These are phyloP conservation scores for Tuber melanosporum DNA, from an alignment of 495 filamentous ascomycete genomes.

Conservation along the genomic window DNA sequence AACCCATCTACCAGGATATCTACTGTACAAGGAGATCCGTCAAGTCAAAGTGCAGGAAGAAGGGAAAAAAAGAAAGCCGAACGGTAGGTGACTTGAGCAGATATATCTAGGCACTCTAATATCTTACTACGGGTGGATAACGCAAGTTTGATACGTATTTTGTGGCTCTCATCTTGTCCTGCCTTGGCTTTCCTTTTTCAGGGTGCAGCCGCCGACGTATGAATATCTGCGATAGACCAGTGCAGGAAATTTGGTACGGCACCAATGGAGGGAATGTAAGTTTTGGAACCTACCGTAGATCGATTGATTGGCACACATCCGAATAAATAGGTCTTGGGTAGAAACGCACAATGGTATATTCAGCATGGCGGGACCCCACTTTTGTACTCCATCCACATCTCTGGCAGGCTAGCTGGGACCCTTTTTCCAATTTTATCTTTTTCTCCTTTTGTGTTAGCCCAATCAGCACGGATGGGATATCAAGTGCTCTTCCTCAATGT, in stretches of 20 bases:
- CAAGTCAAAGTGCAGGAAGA: neutral
- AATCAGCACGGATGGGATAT: neutral
- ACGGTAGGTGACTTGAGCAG: neutral
- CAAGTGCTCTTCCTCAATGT: neutral
- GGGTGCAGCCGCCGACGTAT: neutral
- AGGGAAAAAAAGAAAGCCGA: neutral
- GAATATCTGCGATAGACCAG: neutral
- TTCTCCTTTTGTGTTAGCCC: neutral
- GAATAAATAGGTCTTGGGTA: neutral
- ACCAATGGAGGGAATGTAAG: neutral
- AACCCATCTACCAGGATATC: neutral
- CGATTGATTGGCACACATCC: neutral
- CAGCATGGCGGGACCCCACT: neutral
- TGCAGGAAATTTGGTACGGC: neutral
- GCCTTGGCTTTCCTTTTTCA: neutral
- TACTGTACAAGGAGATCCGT: neutral
- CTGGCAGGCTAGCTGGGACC: neutral
- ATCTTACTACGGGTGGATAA: too few species aligned
- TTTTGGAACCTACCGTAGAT: neutral
- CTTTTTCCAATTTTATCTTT: neutral
- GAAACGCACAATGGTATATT: neutral
- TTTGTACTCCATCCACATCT: neutral
- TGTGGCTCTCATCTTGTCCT: neutral
- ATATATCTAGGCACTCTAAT: too few species aligned
- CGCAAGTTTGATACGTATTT: too few species aligned